These are phyloP conservation scores for Asterophora parasitica DNA, from an alignment of 768 basidiomycete species.

Conservation along the genomic window DNA sequence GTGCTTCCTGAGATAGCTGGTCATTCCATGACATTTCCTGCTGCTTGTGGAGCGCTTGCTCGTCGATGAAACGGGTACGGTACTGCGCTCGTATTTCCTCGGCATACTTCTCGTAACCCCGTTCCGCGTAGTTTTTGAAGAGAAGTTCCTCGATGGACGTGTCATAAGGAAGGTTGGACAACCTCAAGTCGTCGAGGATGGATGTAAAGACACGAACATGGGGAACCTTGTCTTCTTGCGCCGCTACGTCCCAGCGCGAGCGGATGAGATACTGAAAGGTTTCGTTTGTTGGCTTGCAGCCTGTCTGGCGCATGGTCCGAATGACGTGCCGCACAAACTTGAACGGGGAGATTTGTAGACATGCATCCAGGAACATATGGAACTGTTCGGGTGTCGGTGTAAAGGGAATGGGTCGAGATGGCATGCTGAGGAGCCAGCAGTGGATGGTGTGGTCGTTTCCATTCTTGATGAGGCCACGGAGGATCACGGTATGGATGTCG, in stretches of 20 bases:
- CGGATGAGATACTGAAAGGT: constrained; percentile 48
- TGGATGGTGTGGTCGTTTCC: constrained; percentile 40
- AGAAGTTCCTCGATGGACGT: constrained; percentile 36
- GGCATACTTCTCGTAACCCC: constrained; percentile 32
- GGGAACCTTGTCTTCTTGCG: constrained; percentile 23
- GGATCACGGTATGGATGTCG: constrained; percentile 44
- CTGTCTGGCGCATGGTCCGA: constrained; percentile 31
- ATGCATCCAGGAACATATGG: constrained; percentile 46
- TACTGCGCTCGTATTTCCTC: constrained; percentile 36
- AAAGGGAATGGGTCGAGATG: constrained; percentile 39
- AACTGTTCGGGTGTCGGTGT: constrained; percentile 49
- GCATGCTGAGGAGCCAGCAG: constrained; percentile 52
- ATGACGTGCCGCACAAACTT: constrained; percentile 31
- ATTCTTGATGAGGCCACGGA: constrained; percentile 42
- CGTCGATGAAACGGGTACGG: constrained; percentile 20
- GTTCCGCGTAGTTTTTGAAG: constrained; percentile 37
- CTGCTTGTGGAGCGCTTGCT: constrained; percentile 13
- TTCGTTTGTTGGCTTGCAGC: constrained; percentile 38
- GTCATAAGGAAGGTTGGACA: constrained; percentile 39
- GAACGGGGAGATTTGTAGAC: constrained; percentile 26
- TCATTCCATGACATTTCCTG: constrained; percentile 12
- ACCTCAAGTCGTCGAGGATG: constrained; percentile 44
- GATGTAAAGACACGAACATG: constrained; percentile 30
- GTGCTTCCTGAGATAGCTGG: constrained; percentile 15
- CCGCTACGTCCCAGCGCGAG: constrained; percentile 31